A percentile compares a stretch with the other conserved stretches of the same genome.
Conservation (phyloP, 2,329 filamentous ascomycete species). For the Colletotrichum limetticola region DNA sequence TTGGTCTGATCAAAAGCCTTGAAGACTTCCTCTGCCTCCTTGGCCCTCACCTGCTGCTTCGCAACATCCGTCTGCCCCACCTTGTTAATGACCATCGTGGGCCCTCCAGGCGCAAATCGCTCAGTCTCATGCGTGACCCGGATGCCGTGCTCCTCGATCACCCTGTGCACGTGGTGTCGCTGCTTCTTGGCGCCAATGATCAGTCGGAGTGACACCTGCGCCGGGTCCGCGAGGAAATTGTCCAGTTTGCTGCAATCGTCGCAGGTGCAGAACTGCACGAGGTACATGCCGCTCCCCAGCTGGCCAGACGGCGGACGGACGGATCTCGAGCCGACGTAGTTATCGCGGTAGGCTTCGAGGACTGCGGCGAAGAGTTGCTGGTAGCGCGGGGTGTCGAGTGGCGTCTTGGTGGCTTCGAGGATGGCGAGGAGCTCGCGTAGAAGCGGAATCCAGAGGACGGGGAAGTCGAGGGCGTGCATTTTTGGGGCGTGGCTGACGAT, state of each 20-base stretch:
- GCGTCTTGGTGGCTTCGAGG: constrained; percentile 25
- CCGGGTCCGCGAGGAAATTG: constrained; percentile 39
- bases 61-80: not conserved
- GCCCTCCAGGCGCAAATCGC: not conserved
- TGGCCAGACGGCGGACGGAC: not conserved
- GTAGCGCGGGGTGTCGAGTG: constrained; percentile 36
- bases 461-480: constrained; percentile 36
- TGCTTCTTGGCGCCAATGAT: constrained; percentile 36
- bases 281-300: constrained; percentile 2
- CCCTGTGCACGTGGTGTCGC: constrained; percentile 38
- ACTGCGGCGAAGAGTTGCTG: constrained; percentile 39
- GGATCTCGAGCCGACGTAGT: constrained; percentile 38
- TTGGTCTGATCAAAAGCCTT: constrained; percentile 21
- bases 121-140: constrained; percentile 39
- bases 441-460: constrained; percentile 44
- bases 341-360: constrained; percentile 37
- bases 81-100: constrained; percentile 43
- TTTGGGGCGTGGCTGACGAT: constrained; percentile 28
- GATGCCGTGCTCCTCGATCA: constrained; percentile 26
- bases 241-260: constrained; percentile 40
- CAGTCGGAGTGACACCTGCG: not conserved
- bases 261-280: constrained; percentile 38
- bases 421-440: constrained; percentile 37
- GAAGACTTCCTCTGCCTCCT: constrained; percentile 10
- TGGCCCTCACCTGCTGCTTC: not conserved